phyloP scores from a whole-genome alignment of 345 rosid genomes.

The Chamaenerion angustifolium region DNA sequence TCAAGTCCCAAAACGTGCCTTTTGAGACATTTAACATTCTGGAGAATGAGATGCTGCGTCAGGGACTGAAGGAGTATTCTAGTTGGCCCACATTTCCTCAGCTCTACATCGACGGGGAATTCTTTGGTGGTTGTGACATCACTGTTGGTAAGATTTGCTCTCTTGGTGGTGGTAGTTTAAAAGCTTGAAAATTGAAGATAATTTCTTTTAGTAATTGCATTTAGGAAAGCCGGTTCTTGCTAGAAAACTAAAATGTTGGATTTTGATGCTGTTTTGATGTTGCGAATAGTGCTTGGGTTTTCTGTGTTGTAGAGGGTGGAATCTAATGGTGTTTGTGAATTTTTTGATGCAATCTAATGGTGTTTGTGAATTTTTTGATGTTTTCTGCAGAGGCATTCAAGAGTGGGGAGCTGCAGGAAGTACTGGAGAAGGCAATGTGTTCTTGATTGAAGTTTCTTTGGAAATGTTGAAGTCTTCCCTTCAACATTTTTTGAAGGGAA shows the following conservation, averaged over 20 bases:
- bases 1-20: slow-evolving; percentile 56
- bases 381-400: slow-evolving; percentile 52
- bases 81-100: slow-evolving; percentile 97
- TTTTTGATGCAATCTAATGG: too few species aligned
- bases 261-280: not conserved
- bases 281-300: not conserved
- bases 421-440: slow-evolving; percentile 55
- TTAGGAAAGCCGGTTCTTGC: not conserved
- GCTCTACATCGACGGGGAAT: slow-evolving; percentile 81
- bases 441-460: too few species aligned
- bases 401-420: slow-evolving; percentile 74
- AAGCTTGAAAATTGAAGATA: not conserved
- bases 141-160: slow-evolving; percentile 44
- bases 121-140: slow-evolving; percentile 90
- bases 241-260: not conserved
- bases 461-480: too few species aligned
- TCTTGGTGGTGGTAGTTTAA: not conserved
- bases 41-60: slow-evolving; percentile 79
- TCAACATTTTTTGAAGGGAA: too few species aligned
- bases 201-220: not conserved
- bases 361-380: too few species aligned
- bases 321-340: not conserved
- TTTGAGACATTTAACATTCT: slow-evolving; percentile 66
- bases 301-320: not conserved
- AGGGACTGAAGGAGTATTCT: slow-evolving; percentile 83